Evolutionary conservation across 2,329 filamentous ascomycete genomes (phyloP).

Genomic region (Alternaria metachromatica): DNA sequence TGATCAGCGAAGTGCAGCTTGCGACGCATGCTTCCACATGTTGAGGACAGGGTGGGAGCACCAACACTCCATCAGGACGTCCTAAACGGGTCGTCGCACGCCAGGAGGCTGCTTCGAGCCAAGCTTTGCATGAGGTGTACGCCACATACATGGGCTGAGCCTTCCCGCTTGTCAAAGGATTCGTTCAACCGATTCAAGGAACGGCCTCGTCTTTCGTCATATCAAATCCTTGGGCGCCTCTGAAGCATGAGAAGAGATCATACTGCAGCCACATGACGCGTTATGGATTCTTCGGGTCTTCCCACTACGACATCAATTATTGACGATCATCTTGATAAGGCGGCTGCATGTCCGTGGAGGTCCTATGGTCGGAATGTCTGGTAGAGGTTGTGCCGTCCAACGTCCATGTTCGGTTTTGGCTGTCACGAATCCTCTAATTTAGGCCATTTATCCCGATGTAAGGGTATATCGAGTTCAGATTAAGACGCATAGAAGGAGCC

Average conservation of each 20-base stretch:
- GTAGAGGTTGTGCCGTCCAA: not conserved
- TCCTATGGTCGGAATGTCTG: not conserved
- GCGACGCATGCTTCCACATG: slow-evolving; percentile 19
- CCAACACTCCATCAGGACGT: slow-evolving; percentile 16
- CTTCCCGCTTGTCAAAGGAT: slow-evolving; percentile 4
- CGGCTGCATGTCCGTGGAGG: not conserved
- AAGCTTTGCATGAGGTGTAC: slow-evolving; percentile 9
- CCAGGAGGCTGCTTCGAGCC: slow-evolving; percentile 4
- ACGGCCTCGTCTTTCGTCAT: slow-evolving; percentile 4
- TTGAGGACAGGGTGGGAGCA: slow-evolving; percentile 16
- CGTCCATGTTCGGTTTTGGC: not conserved
- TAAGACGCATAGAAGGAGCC: slow-evolving; percentile 19
- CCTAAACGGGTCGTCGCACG: slow-evolving; percentile 9
- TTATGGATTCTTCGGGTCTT: not conserved
- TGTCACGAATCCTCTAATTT: slow-evolving; percentile 7
- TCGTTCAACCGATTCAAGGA: slow-evolving; percentile 3
- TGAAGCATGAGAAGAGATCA: not conserved
- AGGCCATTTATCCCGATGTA: slow-evolving; percentile 16
- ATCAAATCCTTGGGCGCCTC: not conserved
- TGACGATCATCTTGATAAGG: not conserved
- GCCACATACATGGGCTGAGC: slow-evolving; percentile 13
- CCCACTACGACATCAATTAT: not conserved
- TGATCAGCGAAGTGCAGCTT: slow-evolving; percentile 20
- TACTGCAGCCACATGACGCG: slow-evolving; percentile 16
- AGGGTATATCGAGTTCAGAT: slow-evolving; percentile 30